Base-by-base conservation (phyloP, 768 basidiomycete species). In the Panaeolus cyanescens region DNA sequence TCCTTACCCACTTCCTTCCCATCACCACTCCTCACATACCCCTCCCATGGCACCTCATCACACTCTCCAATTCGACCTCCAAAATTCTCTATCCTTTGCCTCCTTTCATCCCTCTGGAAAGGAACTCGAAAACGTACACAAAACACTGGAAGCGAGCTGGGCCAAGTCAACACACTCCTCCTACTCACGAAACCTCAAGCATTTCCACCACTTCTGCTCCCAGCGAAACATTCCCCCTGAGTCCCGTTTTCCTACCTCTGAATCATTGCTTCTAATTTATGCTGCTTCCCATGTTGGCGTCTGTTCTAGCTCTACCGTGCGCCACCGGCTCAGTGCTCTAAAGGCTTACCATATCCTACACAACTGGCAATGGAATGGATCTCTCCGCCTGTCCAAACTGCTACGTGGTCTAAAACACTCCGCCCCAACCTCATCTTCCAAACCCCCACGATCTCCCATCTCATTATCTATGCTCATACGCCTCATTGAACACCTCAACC, bases 271-370 rank as follows among this genome's bases (percentile, higher is more conserved):
- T n/a, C n/a, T n/a, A n/a, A n/a, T n/a, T n/a, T n/a, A n/a, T n/a
- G n/a, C n/a, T 1, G 66, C 73, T 0, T 66, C 68, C 1, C 50
- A 61, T n/a, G 61, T 68, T 0, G 75, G 74, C 5, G 6, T 20
- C 1, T 37, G 62, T 19, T 64, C 72, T 0, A 67, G 67, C 1
- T 59, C 56, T 0, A 64, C 74, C 0, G 59, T 72, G 10, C 40
- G 59, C 3, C 68, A 67, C 25, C 62, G 72, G 20, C 39, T 75
- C 4, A 53, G 63, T 9, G 76, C 62, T 0, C 20, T 78, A 2
- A 70, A 67, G 5, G 73, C 74, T 0, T 79, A 77, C 76, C 78
- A 79, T 37, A 62, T 69, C 30, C 30, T 66, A 10, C 71, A 78
- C 31, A 34, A 64, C 5, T 31, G 65, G 1, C 39, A 60, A 0